Conservation (phyloP, 2,329 filamentous ascomycete genomes). For the Trichophyton equinum region DNA sequence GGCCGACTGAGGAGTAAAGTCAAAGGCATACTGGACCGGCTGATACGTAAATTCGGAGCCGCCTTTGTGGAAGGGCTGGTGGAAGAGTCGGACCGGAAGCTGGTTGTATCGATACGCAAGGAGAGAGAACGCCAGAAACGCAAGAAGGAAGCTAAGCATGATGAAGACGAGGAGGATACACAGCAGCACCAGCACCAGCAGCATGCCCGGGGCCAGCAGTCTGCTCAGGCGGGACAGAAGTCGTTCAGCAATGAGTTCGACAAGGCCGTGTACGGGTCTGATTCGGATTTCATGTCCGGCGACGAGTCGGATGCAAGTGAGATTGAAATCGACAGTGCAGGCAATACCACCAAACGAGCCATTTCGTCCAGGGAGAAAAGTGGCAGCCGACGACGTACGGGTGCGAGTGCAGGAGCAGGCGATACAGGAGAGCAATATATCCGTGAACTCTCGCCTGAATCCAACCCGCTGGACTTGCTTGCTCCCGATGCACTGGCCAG, state of each 20-base stretch:
- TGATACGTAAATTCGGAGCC: conserved; percentile 82
- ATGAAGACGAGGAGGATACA: conserved; percentile 33
- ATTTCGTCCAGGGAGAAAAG: conserved; percentile 2
- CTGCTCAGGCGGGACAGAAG: conserved; percentile 9
- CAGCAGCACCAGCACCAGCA: conserved; percentile 17
- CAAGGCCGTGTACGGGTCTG: conserved; percentile 82
- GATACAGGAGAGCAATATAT: conserved; percentile 50
- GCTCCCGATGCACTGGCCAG: conserved; percentile 80
- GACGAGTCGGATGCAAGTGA: conserved; percentile 47
- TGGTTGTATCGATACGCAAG: conserved; percentile 91
- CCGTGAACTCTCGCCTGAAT: conserved; percentile 64
- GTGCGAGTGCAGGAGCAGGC: neutral
- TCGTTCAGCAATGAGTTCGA: conserved; percentile 84
- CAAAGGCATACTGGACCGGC: conserved; percentile 91
- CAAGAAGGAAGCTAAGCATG: conserved; percentile 60
- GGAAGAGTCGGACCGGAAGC: conserved; percentile 75
- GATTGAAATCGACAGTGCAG: conserved; percentile 29
- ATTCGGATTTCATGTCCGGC: conserved; percentile 47
- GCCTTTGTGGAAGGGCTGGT: conserved; percentile 67
- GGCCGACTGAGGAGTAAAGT: conserved; percentile 94
- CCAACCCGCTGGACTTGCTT: conserved; percentile 87
- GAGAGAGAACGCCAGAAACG: conserved; percentile 81
- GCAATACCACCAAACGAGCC: conserved; percentile 18
- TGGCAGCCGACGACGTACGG: neutral
- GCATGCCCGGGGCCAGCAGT: too few relatives aligned